Percentiles rank a stretch among this genome's conserved stretches.
Evolutionary conservation across 2,329 filamentous ascomycete species (phyloP).

Genomic region (Colletotrichum musicola): DNA sequence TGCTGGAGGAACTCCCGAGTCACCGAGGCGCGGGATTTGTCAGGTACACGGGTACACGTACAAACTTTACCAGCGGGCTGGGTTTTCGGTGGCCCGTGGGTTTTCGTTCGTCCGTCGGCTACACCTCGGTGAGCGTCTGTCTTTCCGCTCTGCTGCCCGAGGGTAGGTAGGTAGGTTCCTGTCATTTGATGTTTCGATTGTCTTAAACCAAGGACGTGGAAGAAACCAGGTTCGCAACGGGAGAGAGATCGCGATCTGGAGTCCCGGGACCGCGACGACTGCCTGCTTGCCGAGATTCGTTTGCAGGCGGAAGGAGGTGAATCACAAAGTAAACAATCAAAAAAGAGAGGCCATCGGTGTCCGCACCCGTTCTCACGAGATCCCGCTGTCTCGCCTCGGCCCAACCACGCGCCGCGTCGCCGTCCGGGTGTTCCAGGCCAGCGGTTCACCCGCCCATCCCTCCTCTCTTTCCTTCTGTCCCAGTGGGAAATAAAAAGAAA

Average conservation of each 20-base stretch:
- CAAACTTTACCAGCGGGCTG: background rate
- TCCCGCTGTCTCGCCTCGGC: conserved; percentile 8
- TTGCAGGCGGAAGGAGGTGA: background rate
- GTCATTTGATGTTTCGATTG: no score
- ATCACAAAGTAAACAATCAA: background rate
- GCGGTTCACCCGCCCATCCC: background rate
- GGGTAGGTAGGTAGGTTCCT: no score
- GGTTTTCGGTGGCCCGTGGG: background rate
- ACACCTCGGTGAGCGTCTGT: background rate
- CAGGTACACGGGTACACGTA: background rate
- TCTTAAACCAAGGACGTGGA: no score
- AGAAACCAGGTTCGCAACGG: no score
- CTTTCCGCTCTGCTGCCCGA: background rate
- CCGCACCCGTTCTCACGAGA: background rate
- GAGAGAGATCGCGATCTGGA: no score
- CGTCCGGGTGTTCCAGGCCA: conserved; percentile 1
- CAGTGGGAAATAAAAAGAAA: background rate
- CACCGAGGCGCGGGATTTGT: conserved; percentile 3
- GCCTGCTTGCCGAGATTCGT: background rate
- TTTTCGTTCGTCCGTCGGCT: no score
- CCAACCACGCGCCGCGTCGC: background rate
- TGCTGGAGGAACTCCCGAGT: background rate
- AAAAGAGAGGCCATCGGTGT: background rate
- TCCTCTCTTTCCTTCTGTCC: no score
- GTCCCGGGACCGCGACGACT: background rate